Percentiles rank a stretch among this genome's conserved stretches.
phyloP scores from a whole-genome alignment of 768 basidiomycete species.

The Amanita rimosa region DNA sequence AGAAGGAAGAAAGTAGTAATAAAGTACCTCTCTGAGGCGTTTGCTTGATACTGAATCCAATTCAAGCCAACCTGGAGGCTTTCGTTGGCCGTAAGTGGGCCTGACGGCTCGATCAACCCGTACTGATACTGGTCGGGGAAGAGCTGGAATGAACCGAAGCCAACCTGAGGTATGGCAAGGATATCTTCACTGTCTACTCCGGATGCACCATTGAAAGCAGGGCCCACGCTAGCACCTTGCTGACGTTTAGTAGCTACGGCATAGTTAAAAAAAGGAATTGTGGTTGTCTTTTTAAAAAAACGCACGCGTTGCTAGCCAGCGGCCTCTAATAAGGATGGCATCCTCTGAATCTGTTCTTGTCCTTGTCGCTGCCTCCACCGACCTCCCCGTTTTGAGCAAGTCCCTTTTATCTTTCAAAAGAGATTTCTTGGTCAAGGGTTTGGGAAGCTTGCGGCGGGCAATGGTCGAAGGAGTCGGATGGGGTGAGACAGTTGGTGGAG shows the following conservation, averaged over 20 bases:
- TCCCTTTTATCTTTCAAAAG: constrained; percentile 39
- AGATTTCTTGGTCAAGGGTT: constrained; percentile 33
- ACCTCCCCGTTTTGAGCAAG: constrained; percentile 32
- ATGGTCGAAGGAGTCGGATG: constrained; percentile 26
- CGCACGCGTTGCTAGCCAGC: constrained; percentile 47
- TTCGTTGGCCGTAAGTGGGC: constrained; percentile 39
- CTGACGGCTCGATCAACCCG: constrained; percentile 30
- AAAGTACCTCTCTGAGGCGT: constrained; percentile 30
- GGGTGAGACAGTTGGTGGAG: constrained; percentile 25
- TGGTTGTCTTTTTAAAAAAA: not conserved
- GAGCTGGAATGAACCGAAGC: constrained; percentile 48
- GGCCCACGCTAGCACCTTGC: constrained; percentile 27
- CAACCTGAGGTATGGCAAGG: constrained; percentile 41
- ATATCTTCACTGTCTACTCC: constrained; percentile 65
- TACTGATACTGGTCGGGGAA: constrained; percentile 63
- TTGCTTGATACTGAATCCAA: constrained; percentile 45
- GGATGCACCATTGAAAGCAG: constrained; percentile 48
- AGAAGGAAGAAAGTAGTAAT: not conserved
- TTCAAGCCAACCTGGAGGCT: constrained; percentile 35
- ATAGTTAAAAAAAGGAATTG: constrained; percentile 3
- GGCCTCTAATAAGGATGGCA: constrained; percentile 44
- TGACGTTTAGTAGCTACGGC: constrained; percentile 36
- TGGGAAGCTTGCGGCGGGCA: constrained; percentile 22
- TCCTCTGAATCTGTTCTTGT: constrained; percentile 21
- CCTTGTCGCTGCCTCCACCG: constrained; percentile 17